Conservation (phyloP, 352 stramenopile genomes). For the Pythium myriotylum region DNA sequence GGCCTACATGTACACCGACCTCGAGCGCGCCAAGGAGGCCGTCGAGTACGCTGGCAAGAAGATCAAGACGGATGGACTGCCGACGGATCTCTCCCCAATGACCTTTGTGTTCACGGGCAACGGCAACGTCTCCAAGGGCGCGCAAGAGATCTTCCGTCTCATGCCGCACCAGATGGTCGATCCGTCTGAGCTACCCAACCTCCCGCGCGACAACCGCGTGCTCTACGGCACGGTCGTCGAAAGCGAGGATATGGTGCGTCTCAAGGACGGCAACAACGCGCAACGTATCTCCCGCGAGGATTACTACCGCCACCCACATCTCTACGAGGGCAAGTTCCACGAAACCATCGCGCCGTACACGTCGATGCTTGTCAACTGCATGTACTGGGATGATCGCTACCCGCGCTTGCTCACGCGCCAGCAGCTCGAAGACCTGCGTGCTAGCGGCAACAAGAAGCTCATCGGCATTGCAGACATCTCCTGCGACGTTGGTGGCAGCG, state of each 20-base stretch:
- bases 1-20: conserved; percentile 94
- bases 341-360: conserved; percentile 88
- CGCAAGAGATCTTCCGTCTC: conserved; percentile 94
- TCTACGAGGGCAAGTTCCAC: conserved; percentile 93
- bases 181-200: conserved; percentile 79
- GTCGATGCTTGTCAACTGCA: conserved; percentile 95
- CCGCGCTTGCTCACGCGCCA: conserved; percentile 92
- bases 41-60: conserved; percentile 80
- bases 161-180: conserved; percentile 94
- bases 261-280: conserved; percentile 31
- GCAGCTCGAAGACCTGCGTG: conserved; percentile 81
- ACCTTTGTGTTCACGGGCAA: conserved; percentile 94
- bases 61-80: conserved; percentile 85
- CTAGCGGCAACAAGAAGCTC: conserved; percentile 77
- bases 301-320: conserved; percentile 91
- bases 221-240: conserved; percentile 85
- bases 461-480: conserved; percentile 94
- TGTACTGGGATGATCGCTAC: conserved; percentile 96
- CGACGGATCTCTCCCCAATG: conserved; percentile 73
- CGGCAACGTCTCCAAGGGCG: conserved; percentile 94
- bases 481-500: conserved; percentile 93
- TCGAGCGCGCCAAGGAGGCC: conserved; percentile 87
- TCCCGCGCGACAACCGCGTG: conserved; percentile 63
- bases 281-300: conserved; percentile 56
- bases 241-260: conserved; percentile 69